phyloP scores from a whole-genome alignment of 306 rosid genomes.

The Vicia sativa region DNA sequence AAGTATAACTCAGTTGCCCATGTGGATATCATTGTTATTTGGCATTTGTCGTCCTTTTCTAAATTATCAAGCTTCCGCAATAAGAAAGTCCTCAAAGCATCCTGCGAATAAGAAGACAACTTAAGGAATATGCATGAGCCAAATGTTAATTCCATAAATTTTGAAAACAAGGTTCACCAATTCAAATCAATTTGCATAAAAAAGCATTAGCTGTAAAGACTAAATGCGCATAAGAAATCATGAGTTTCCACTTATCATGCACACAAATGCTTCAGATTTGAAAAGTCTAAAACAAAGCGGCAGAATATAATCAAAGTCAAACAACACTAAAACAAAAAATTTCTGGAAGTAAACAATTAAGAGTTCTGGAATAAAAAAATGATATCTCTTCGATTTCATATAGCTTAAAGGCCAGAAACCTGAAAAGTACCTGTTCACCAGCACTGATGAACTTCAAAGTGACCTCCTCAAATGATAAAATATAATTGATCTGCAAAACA shows the following conservation, averaged over 20 bases:
- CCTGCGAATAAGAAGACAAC: conserved; percentile 57
- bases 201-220: conserved; percentile 23
- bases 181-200: conserved; percentile 29
- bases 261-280: conserved; percentile 3
- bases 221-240: conserved; percentile 24
- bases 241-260: conserved; percentile 13
- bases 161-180: conserved; percentile 5
- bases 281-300: conserved; percentile 22
- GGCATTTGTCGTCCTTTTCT: conserved; percentile 87
- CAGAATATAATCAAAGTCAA: not conserved
- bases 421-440: conserved; percentile 78
- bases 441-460: conserved; percentile 83
- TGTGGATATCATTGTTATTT: conserved; percentile 97
- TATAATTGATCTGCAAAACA: conserved; percentile 82
- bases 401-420: conserved; percentile 25
- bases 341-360: conserved; percentile 6
- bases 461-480: conserved; percentile 91
- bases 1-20: conserved; percentile 95
- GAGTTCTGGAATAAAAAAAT: conserved; percentile 30
- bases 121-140: conserved; percentile 18
- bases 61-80: conserved; percentile 89
- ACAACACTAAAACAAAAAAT: conserved; percentile 18
- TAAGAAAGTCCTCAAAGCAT: conserved; percentile 89
- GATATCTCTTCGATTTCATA: conserved; percentile 13
- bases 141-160: conserved; percentile 22